A percentile compares a stretch with the other conserved stretches of the same genome.
These are phyloP conservation scores for Mortierella sp. DNA, from an alignment of 371 early-diverging fungal species.

Conservation along the genomic window DNA sequence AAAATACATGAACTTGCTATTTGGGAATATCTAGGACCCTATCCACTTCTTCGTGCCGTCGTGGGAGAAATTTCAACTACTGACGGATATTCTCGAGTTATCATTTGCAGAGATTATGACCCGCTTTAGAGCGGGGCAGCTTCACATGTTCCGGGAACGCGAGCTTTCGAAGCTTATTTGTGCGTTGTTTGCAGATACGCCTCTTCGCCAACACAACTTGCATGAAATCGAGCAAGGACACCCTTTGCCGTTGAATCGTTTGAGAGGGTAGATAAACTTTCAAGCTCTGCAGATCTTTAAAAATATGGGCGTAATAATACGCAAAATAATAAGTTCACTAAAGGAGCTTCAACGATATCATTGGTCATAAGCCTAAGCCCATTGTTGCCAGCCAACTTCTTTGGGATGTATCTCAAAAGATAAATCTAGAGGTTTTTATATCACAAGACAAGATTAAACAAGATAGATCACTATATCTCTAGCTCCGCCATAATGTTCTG, in stretches of 20 bases:
- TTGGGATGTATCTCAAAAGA: no score
- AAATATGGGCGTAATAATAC: no score
- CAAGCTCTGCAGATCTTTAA: background rate
- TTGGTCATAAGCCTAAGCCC: no score
- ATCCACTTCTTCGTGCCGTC: conserved; percentile 56
- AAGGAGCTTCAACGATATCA: no score
- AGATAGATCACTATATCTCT: conserved; percentile 3
- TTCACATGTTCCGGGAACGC: conserved; percentile 67
- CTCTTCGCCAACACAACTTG: conserved; percentile 70
- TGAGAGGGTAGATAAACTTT: background rate
- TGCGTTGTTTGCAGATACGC: conserved; percentile 81
- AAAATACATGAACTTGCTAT: no score
- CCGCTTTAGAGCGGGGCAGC: conserved; percentile 63
- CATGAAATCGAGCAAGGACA: conserved; percentile 67
- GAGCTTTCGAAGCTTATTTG: conserved; percentile 71
- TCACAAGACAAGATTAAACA: no score
- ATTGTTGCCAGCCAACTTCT: no score
- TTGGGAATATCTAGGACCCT: conserved; percentile 35
- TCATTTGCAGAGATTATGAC: conserved; percentile 80
- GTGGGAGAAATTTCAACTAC: conserved; percentile 70
- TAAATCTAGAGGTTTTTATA: no score
- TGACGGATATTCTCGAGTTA: conserved; percentile 76
- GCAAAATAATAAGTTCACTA: no score
- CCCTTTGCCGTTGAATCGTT: conserved; percentile 23
- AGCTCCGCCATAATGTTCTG: conserved; percentile 29